Base-by-base conservation (phyloP, 495 filamentous ascomycete species). In the Trichoderma asperelloides region DNA sequence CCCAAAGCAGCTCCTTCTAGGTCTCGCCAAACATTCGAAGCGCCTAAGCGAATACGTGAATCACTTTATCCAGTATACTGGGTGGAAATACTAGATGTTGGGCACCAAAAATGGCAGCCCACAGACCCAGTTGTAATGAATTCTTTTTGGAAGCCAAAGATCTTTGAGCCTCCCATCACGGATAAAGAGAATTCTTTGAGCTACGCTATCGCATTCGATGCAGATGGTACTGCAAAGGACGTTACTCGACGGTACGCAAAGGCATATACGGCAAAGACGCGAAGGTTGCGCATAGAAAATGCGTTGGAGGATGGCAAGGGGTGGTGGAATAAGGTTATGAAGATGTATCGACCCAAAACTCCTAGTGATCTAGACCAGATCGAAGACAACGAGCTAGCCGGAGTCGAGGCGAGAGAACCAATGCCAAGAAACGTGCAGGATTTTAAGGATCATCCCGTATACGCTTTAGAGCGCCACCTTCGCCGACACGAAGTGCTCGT, bases 391-490 rank as follows among this genome's bases (percentile, higher is more conserved):
- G 93, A 96, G 70, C 77, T 98, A 4, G 81, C 85, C 0, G 82
- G 84, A 8, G 85, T 84, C 67, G 88, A 91, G 67, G 86, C 87
- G 0, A 79, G 82, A 13, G 95, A 99, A 72, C 89, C 90, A 5
- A 93, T 99, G 87, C 95, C 95, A 6, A 85, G 87, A 57, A 96
- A 93, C 70, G 85, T 97, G 21, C 85, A 87, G 57, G 94, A 98
- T 71, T 96, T 97, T 77, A 97, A 96, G 73, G 87, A 90, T 70
- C 95, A 99, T 76, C 96, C 96, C 0, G 77, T 91, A 60, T 97
- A 93, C 71, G 93, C 91, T 2, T 82, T 99, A 0, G 90, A 96
- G 70, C 82, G 96, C 57, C 93, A 98, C 78, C 77, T 99, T n/a
- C 87, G 85, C 63, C 82, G 87, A 23, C 88, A 95, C 70, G 91